Evolutionary conservation across 495 filamentous ascomycete genomes (phyloP).

Genomic region (Penicillium angulare): DNA sequence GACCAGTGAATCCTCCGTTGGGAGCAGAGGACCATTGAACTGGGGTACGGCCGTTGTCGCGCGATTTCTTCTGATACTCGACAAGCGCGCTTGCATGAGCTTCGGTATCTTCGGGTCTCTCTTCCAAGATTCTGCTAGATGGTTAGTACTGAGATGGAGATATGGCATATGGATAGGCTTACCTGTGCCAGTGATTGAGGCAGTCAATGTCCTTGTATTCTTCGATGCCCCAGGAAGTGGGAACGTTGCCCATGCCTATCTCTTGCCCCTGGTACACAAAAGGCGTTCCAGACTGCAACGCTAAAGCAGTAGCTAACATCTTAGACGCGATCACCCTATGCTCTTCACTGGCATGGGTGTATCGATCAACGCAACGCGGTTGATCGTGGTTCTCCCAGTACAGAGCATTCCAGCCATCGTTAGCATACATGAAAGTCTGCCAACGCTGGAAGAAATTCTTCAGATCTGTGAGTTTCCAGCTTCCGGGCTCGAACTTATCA

Average conservation of each 20-base stretch:
- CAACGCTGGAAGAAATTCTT: conserved; percentile 60
- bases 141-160: background rate
- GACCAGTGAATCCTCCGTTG: conserved; percentile 52
- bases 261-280: conserved; percentile 80
- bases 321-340: conserved; percentile 52
- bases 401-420: conserved; percentile 68
- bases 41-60: conserved; percentile 57
- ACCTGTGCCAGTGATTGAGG: conserved; percentile 60
- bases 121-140: conserved; percentile 29
- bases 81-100: conserved; percentile 32
- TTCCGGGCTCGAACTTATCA: conserved; percentile 49
- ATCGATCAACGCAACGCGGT: conserved; percentile 62
- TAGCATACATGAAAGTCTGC: conserved; percentile 68
- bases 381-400: conserved; percentile 78
- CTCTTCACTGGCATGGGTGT: conserved; percentile 46
- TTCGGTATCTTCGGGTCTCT: conserved; percentile 32
- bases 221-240: conserved; percentile 59
- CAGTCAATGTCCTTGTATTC: conserved; percentile 74
- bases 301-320: conserved; percentile 60
- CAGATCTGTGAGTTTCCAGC: conserved; percentile 55
- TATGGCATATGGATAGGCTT: conserved; percentile 1
- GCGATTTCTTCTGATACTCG: conserved; percentile 51
- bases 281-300: conserved; percentile 61
- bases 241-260: conserved; percentile 72
- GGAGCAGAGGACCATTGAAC: conserved; percentile 50